phyloP scores from a whole-genome alignment of 352 stramenopile genomes.

The Phytophthora hybrid region DNA sequence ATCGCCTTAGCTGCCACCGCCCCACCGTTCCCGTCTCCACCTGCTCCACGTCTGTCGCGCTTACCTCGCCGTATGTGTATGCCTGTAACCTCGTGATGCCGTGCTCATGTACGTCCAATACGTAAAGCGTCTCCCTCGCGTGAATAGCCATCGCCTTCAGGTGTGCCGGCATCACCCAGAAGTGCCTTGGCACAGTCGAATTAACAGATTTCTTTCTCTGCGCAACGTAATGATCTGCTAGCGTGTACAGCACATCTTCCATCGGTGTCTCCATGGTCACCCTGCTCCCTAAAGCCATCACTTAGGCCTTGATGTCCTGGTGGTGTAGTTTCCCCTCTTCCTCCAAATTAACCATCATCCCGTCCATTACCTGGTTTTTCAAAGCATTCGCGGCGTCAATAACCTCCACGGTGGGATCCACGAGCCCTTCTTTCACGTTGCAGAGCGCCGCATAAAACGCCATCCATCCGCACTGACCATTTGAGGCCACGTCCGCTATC shows the following conservation, averaged over 20 bases:
- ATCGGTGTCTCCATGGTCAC: background rate
- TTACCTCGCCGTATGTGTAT: background rate
- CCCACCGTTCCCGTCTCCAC: background rate
- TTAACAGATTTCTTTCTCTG: slow-evolving; percentile 1
- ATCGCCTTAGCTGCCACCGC: background rate
- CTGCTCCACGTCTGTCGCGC: background rate
- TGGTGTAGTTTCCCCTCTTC: background rate
- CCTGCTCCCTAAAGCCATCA: too few relatives aligned
- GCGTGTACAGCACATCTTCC: background rate
- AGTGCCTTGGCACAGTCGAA: background rate
- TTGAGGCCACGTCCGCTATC: background rate
- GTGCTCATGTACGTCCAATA: background rate
- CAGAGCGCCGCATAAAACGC: background rate
- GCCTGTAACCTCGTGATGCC: background rate
- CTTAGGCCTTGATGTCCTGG: too few relatives aligned
- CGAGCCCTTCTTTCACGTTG: background rate
- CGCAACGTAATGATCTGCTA: background rate
- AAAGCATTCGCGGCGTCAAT: background rate
- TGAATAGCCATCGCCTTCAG: slow-evolving; percentile 8
- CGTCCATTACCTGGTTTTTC: background rate
- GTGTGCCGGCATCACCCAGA: background rate
- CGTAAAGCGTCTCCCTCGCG: background rate
- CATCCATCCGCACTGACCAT: background rate
- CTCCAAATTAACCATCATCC: background rate
- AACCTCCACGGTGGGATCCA: background rate